Base-by-base conservation (phyloP, 495 filamentous ascomycete genomes). In the Pyronema domesticum region DNA sequence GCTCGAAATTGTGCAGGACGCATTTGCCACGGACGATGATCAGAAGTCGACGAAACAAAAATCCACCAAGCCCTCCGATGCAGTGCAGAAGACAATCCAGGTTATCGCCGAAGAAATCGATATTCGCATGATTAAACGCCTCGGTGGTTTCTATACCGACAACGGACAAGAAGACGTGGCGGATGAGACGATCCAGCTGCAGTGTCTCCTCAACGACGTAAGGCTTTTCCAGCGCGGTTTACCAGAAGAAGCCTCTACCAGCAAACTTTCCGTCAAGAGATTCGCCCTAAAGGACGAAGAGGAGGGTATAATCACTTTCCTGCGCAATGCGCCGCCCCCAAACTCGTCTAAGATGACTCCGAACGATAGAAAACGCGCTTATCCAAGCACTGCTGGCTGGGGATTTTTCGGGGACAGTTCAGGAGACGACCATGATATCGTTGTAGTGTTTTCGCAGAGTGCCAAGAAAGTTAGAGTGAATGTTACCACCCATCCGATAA, bases 401-500 rank as follows among this genome's bases (percentile, higher is more conserved):
- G 70, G 76, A 51, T 30, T 53, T 51, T 18, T 36, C 49, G 39
- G 46, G 39, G 15, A 43, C 35, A 7, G 15, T 43, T 15, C 48
- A 44, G 23, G 55, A 46, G 48, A 57, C 7, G 63, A 65, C 23
- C 50, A 65, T 47, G 85, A 93, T 55, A 69, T 95, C 7, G 74
- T 74, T 15, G 60, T 89, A 30, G 77, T 76, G 33, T 52, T 85
- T 3, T 70, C 59, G 0, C 78, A 76, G 53, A 75, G 71, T 0
- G 43, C 71, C 6, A 70, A 74, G 0, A 67, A 69, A 4, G 74
- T 74, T n/a, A 73, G 74, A 43, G 65, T 85, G 19, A 77, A 83
- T n/a, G 60, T 94, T n/a, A 75, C 73, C n/a, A 94, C 88, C 1
- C 72, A 91, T 11, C 87, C 89, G 1, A 66, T 96, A 1, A 78